Base-by-base conservation (phyloP, 257 asterid species). In the Lavandula angustifolia region DNA sequence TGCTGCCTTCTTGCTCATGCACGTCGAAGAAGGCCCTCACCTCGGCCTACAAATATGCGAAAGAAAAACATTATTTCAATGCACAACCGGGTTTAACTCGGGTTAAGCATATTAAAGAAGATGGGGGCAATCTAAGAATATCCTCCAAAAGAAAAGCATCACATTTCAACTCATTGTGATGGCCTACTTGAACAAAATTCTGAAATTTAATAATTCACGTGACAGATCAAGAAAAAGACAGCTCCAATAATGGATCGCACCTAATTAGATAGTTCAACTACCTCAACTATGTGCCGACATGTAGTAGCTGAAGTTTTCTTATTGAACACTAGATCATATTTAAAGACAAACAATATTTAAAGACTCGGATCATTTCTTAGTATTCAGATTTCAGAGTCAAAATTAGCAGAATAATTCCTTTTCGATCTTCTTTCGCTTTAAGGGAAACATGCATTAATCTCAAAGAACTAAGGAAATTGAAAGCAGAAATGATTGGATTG, bases 11-110 rank as follows among this genome's bases (percentile, higher is more conserved):
- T 76, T 88, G 92, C 83, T 88, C 96, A 10, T 88, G 96, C 64
- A 88, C 96, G 3, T 88, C 95, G n/a, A 88, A 88, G 92, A 86
- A 88, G 46, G 96, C 95, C 68, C 92, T 77, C 9, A 88, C 94
- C 65, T 88, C 96, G 0, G 88, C 89, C 96, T 85, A 70, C 31
- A n/a, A n/a, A n/a, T n/a, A n/a, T n/a, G n/a, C n/a, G n/a, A n/a
- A n/a, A n/a, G 42, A 61, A 60, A 0, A 17, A 51, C 32, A 60
- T 52, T 32, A 44, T 13, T 37, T 37, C 7, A 7, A 37, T 37
- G 42, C 7, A 34, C 7, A 37, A 37, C 9, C 7, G 9, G 42
- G 42, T 37, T 37, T 2, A 37, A 37, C 7, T 34, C 17, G 46
- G 7, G 33, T 44, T 61, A 29, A 47, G 29, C 22, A 16, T 47